Evolutionary conservation across 1,139 yeast species (phyloP), one percentile per base, ranked within the genome.

Genomic region (Blastobotrys malaysiensis): DNA sequence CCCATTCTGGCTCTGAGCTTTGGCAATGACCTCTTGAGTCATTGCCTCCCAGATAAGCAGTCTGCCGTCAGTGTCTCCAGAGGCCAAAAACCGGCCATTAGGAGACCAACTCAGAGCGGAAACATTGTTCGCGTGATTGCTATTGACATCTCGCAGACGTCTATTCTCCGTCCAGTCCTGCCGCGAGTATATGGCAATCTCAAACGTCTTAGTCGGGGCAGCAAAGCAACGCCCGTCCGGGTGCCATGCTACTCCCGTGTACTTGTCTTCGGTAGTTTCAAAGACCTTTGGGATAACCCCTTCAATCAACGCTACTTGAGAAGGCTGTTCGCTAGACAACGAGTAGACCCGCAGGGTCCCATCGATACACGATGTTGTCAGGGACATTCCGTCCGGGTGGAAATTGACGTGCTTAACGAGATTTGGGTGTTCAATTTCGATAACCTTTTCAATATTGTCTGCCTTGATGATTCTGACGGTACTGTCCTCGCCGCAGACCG

Each of bases 401-500:
- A 84, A 89, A 0, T 89, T 74, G 27, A 88, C 66, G 52, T 80
- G 80, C 44, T 80, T 77, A 43, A 85, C 73, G 3, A 70, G 65
- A 9, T 57, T 68, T 80, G 86, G 59, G 82, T 88, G 5, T 77
- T 45, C 56, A 44, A 51, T 51, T 43, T 20, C 46, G 36, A 69
- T 72, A 22, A 70, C 64, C 1, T 71, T 66, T 11, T 65, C 62
- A 22, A 73, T 72, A 45, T 76, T 75, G n/a, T 70, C 71, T 16
- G 79, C 63, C 57, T 81, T 84, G 2, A 87, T 72, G 1, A 88
- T 64, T 9, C 77, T 74, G 54, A 87, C 74, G 57, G 82, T 81
- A 52, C 80, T 77, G 58, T 87, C 95, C 63, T 88, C 95, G 52
- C 96, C 95, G 26, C 89, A 93, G 54, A 84, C 78, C 0, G 88